Conservation (phyloP, 306 rosid genomes). For the Fagus crenata region DNA sequence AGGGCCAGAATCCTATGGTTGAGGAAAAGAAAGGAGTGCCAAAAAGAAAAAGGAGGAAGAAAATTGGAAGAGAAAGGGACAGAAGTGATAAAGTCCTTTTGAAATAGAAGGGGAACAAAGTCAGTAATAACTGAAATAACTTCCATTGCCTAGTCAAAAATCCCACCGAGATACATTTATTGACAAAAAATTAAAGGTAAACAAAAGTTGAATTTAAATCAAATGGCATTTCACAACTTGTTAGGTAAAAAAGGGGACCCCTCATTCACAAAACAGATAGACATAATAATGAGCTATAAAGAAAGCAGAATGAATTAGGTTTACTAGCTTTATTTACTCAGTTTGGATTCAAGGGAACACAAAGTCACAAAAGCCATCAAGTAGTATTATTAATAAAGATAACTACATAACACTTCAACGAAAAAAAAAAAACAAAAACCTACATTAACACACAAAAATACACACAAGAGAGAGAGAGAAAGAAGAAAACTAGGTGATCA, state of each 20-base stretch:
- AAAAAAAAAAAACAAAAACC: slow-evolving; percentile 1
- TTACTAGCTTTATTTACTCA: slow-evolving; percentile 22
- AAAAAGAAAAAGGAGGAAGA: too few relatives aligned
- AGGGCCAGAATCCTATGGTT: not conserved
- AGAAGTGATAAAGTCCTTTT: not conserved
- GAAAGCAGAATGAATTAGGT: slow-evolving; percentile 8
- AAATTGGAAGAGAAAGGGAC: not conserved
- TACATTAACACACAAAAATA: slow-evolving; percentile 29
- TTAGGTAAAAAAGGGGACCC: slow-evolving; percentile 27
- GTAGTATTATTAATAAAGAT: not conserved
- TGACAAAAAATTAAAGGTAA: not conserved
- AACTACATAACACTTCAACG: too few relatives aligned
- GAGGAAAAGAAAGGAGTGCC: not conserved
- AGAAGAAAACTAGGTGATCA: not conserved
- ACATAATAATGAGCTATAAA: slow-evolving; percentile 19
- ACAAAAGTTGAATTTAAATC: not conserved
- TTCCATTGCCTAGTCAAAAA: not conserved
- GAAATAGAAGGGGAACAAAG: not conserved
- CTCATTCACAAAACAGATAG: slow-evolving; percentile 35
- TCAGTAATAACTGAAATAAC: not conserved
- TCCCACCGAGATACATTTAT: not conserved
- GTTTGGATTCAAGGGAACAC: slow-evolving; percentile 33
- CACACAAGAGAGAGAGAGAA: slow-evolving; percentile 10
- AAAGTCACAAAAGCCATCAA: slow-evolving; percentile 39
- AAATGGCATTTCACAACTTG: slow-evolving; percentile 17